Percentiles rank a stretch among this genome's conserved stretches.
Evolutionary conservation across 192 early-diverging fungal genomes (phyloP).

Genomic region (Entomortierella parvispora): DNA sequence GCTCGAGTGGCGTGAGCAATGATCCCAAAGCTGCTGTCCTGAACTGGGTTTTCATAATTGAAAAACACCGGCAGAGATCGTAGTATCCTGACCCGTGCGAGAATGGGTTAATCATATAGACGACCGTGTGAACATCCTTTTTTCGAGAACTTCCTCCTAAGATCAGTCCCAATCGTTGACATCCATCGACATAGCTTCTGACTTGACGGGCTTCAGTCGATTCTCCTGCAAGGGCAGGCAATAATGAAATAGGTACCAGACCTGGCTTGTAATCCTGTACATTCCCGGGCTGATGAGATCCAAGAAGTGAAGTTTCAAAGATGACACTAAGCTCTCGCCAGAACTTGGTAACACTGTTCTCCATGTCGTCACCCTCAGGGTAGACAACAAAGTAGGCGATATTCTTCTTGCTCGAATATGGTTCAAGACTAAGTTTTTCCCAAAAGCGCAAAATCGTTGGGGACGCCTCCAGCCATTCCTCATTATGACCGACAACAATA

Average conservation of each 20-base stretch:
- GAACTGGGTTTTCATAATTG: slow-evolving; percentile 55
- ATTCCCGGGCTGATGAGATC: slow-evolving; percentile 56
- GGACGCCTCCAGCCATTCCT: slow-evolving; percentile 62
- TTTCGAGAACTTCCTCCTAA: slow-evolving; percentile 47
- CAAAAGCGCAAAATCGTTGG: slow-evolving; percentile 63
- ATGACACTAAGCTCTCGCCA: slow-evolving; percentile 58
- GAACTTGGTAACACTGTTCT: slow-evolving; percentile 42
- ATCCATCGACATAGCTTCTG: slow-evolving; percentile 58
- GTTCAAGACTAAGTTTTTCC: slow-evolving; percentile 66
- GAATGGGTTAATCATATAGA: slow-evolving; percentile 64
- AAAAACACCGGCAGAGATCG: slow-evolving; percentile 60
- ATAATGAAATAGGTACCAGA: slow-evolving; percentile 53
- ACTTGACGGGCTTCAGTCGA: slow-evolving; percentile 50
- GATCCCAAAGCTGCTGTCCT: slow-evolving; percentile 34
- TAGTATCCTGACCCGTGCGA: slow-evolving; percentile 56
- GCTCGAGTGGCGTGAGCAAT: slow-evolving; percentile 40
- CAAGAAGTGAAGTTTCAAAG: slow-evolving; percentile 61
- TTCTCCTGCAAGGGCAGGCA: slow-evolving; percentile 49
- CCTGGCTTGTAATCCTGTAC: slow-evolving; percentile 54
- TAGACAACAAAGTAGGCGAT: slow-evolving; percentile 64
- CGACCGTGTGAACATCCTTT: slow-evolving; percentile 54
- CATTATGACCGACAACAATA: slow-evolving; percentile 61
- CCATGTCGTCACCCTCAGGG: slow-evolving; percentile 55
- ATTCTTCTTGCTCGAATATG: slow-evolving; percentile 61
- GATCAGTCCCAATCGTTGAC: slow-evolving; percentile 55